phyloP scores from a whole-genome alignment of 2,329 filamentous ascomycete species.

The Trichophaea hybrida region DNA sequence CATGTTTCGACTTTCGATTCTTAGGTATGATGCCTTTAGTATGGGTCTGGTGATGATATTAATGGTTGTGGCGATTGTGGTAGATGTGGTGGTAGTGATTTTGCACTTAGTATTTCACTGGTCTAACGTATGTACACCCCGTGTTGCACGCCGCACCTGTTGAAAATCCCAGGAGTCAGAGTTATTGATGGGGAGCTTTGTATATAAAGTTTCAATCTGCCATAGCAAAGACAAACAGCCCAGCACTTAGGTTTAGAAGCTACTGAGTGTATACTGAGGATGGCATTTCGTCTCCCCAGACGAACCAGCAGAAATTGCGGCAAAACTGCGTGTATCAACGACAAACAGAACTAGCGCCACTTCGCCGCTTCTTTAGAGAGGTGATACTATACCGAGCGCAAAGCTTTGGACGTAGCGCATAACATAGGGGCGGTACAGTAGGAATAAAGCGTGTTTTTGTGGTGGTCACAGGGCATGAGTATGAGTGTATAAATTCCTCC shows the following conservation, averaged over 20 bases:
- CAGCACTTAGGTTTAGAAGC: neutral
- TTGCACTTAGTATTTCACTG: no score
- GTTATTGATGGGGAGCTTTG: neutral
- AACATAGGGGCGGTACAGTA: no score
- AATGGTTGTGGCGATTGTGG: no score
- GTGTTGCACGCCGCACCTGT: neutral
- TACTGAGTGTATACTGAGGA: conserved; percentile 6
- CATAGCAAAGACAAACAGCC: conserved; percentile 1
- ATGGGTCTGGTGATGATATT: no score
- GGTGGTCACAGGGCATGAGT: no score
- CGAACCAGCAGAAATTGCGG: neutral
- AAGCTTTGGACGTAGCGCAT: no score
- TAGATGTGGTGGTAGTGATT: no score
- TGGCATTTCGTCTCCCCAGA: neutral
- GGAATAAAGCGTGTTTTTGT: no score
- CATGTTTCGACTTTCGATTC: no score
- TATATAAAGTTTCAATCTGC: neutral
- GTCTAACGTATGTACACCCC: neutral
- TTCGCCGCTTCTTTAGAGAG: neutral
- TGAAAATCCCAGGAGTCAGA: neutral
- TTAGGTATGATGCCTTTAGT: no score
- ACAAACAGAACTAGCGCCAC: neutral
- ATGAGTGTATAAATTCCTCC: no score
- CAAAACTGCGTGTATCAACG: neutral
- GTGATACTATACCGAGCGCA: no score